phyloP scores from a whole-genome alignment of 1,284 basidiomycete species.

The Ceratobasidium sp. region DNA sequence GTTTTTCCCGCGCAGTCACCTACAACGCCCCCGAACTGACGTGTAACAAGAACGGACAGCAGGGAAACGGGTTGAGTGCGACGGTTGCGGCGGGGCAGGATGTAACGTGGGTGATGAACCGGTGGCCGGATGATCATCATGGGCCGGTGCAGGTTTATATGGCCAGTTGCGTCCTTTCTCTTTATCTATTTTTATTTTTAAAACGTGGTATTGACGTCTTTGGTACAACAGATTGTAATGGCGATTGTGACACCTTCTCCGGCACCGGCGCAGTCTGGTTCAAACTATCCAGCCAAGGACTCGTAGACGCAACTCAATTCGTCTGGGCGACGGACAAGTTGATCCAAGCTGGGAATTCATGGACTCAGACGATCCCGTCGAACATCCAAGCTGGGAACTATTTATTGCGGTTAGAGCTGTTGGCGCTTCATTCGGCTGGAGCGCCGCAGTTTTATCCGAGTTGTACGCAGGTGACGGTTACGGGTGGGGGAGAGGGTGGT shows the following conservation, averaged over 20 bases:
- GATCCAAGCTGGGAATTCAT: slow-evolving; percentile 42
- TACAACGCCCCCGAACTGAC: slow-evolving; percentile 40
- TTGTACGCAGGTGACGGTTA: slow-evolving; percentile 48
- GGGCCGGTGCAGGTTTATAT: slow-evolving; percentile 48
- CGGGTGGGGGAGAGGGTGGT: slow-evolving; percentile 41
- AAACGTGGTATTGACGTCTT: neutral
- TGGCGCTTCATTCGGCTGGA: slow-evolving; percentile 48
- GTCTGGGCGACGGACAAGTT: slow-evolving; percentile 48
- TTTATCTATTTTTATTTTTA: no score
- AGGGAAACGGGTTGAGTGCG: slow-evolving; percentile 38
- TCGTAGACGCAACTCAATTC: slow-evolving; percentile 35
- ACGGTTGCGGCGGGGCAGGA: slow-evolving; percentile 45
- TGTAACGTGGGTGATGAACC: slow-evolving; percentile 38
- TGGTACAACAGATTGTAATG: slow-evolving; percentile 31
- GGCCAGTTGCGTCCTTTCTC: slow-evolving; percentile 30
- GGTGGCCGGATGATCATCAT: slow-evolving; percentile 48
- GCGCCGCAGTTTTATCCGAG: slow-evolving; percentile 49
- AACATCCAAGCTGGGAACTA: slow-evolving; percentile 49
- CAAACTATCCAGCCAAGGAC: slow-evolving; percentile 47
- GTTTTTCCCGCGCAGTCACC: slow-evolving; percentile 10
- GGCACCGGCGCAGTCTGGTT: slow-evolving; percentile 48
- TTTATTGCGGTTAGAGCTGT: slow-evolving; percentile 45
- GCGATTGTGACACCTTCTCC: slow-evolving; percentile 33
- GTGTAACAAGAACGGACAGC: slow-evolving; percentile 47
- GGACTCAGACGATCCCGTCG: slow-evolving; percentile 46